Conservation (phyloP, 495 filamentous ascomycete genomes). For the Geopyxis carbonaria region DNA sequence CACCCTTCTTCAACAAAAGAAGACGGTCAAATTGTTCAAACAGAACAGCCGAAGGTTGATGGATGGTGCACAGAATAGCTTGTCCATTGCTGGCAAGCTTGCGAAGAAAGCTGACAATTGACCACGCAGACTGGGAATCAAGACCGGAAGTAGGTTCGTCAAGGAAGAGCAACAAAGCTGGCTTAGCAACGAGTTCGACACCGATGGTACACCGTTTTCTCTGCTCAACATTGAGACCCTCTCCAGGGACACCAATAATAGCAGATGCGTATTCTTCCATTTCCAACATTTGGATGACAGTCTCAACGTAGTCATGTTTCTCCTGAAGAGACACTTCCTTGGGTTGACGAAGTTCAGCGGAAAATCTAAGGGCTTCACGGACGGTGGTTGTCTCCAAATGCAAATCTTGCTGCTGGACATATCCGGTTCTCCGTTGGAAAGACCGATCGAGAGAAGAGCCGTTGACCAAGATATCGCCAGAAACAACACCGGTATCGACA, state of each 20-base stretch:
- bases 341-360: conserved; percentile 46
- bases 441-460: conserved; percentile 51
- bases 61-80: conserved; percentile 62
- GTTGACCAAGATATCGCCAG: conserved; percentile 41
- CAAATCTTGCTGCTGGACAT: conserved; percentile 75
- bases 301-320: conserved; percentile 44
- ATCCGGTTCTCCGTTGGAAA: conserved; percentile 70
- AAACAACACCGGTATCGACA: conserved; percentile 31
- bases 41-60: conserved; percentile 38
- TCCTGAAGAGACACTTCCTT: conserved; percentile 36
- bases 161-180: conserved; percentile 58
- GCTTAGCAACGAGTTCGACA: conserved; percentile 75
- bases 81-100: conserved; percentile 59
- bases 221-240: conserved; percentile 33
- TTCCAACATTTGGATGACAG: conserved; percentile 43
- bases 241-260: conserved; percentile 11
- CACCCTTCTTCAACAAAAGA: conserved; percentile 49
- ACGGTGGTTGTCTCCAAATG: conserved; percentile 53
- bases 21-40: conserved; percentile 61
- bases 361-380: conserved; percentile 50
- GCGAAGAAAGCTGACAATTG: conserved; percentile 62
- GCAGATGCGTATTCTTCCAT: conserved; percentile 40
- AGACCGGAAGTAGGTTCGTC: conserved; percentile 67
- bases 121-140: conserved; percentile 64
- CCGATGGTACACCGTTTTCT: conserved; percentile 66